A percentile compares a stretch with the other conserved stretches of the same genome.
Evolutionary conservation across 371 early-diverging fungal species (phyloP).

Genomic region (Basidiobolus heterosporus): DNA sequence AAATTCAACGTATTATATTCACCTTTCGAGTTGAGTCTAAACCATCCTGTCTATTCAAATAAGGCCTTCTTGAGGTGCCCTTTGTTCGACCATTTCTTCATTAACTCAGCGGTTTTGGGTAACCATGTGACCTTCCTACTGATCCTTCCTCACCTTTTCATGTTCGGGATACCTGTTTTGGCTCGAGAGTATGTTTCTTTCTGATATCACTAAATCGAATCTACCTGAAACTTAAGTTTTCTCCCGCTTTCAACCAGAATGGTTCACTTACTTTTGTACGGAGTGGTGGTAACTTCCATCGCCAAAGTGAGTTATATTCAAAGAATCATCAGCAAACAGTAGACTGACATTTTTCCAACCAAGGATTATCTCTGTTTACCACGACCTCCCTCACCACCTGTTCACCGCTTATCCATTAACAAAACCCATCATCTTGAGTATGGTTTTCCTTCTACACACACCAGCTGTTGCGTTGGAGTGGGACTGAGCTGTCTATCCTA

Average conservation of each 20-base stretch:
- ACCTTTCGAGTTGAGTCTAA: too few species aligned
- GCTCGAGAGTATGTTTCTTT: background rate
- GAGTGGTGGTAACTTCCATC: background rate
- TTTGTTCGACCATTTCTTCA: background rate
- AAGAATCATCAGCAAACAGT: too few species aligned
- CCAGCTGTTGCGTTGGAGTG: slow-evolving; percentile 52
- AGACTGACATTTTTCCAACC: background rate
- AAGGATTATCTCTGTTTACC: slow-evolving; percentile 63
- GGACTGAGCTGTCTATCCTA: slow-evolving; percentile 39
- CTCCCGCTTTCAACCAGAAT: background rate
- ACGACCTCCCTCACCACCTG: slow-evolving; percentile 53
- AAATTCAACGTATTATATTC: too few species aligned
- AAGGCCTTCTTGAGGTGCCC: too few species aligned
- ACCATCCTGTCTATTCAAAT: too few species aligned
- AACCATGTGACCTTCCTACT: background rate
- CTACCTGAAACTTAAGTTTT: too few species aligned
- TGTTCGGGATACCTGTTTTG: background rate
- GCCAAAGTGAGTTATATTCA: too few species aligned
- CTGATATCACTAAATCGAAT: background rate
- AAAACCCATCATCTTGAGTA: slow-evolving; percentile 47
- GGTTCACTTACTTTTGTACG: background rate
- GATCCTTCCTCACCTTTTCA: background rate
- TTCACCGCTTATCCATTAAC: slow-evolving; percentile 42
- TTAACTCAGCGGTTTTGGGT: background rate
- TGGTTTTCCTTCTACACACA: slow-evolving; percentile 70